Conservation (phyloP, 116 monocot species). For the Dioscorea cayenensis region DNA sequence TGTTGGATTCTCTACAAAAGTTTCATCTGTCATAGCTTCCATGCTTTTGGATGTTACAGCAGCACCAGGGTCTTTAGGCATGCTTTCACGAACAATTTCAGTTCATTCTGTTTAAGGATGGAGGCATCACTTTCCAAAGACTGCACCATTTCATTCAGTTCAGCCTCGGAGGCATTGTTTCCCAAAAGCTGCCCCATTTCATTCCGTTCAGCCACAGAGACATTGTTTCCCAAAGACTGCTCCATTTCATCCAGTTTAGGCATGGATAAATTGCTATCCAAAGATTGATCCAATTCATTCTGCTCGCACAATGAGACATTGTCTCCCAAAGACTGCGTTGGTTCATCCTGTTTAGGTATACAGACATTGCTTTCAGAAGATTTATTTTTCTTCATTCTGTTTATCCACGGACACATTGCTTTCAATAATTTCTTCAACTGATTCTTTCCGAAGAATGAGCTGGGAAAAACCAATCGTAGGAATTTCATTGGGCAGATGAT, state of each 20-base stretch:
- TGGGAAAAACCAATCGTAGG: slow-evolving; percentile 2
- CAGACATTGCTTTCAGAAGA: background rate
- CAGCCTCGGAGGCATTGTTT: background rate
- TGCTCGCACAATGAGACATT: no score
- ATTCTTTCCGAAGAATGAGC: slow-evolving; percentile 2
- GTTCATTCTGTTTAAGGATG: background rate
- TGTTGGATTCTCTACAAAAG: background rate
- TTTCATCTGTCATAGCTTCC: background rate
- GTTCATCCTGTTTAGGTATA: background rate
- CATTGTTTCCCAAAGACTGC: background rate
- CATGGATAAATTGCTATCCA: no score
- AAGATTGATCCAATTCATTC: no score
- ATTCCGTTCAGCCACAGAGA: background rate
- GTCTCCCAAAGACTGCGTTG: no score
- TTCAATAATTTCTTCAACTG: background rate
- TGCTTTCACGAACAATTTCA: background rate
- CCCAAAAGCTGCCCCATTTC: background rate
- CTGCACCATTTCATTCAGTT: background rate
- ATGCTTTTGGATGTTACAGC: background rate
- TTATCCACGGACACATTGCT: background rate
- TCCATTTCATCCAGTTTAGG: background rate
- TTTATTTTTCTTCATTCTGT: background rate
- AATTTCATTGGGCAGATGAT: background rate
- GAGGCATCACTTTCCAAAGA: background rate
- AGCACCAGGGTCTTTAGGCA: slow-evolving; percentile 1